These are phyloP conservation scores for Furcasterigmium furcatum DNA, from an alignment of 2,329 filamentous ascomycete genomes.

Conservation along the genomic window DNA sequence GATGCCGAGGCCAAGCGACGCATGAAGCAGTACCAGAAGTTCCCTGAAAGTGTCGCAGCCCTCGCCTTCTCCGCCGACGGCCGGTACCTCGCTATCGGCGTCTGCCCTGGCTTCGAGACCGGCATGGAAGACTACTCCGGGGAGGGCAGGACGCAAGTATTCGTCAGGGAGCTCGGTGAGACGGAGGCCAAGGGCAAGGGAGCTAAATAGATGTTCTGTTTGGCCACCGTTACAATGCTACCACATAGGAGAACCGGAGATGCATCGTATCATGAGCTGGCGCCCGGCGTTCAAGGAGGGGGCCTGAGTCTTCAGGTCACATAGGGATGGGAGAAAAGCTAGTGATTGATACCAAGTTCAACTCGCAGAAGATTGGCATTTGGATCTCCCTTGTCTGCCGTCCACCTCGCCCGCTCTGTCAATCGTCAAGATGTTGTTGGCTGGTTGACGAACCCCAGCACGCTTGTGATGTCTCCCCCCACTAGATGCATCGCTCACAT, in stretches of 20 bases:
- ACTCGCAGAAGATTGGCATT: no score
- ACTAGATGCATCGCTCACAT: no score
- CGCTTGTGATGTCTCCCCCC: no score
- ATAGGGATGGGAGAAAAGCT: no score
- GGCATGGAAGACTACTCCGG: conserved; percentile 76
- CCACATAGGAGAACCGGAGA: not conserved
- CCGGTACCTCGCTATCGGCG: conserved; percentile 72
- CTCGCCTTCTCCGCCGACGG: conserved; percentile 77
- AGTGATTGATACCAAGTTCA: no score
- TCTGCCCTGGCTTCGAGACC: conserved; percentile 85
- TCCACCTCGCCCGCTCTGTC: no score
- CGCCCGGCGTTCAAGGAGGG: conserved; percentile 3
- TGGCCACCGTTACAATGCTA: not conserved
- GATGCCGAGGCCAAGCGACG: conserved; percentile 87
- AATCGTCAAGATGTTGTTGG: no score
- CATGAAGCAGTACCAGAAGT: conserved; percentile 85
- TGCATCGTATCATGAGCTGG: conserved; percentile 1
- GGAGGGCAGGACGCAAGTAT: conserved; percentile 71
- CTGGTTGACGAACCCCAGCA: no score
- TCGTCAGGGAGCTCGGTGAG: conserved; percentile 80
- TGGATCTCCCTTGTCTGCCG: no score
- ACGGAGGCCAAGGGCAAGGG: conserved; percentile 86
- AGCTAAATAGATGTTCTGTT: conserved; percentile 49
- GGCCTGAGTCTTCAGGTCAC: not conserved
- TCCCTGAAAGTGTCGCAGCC: conserved; percentile 73